Percentiles rank a stretch among this genome's conserved stretches.
phyloP scores from a whole-genome alignment of 192 early-diverging fungal genomes.

The Pecoramyces ruminantium region DNA sequence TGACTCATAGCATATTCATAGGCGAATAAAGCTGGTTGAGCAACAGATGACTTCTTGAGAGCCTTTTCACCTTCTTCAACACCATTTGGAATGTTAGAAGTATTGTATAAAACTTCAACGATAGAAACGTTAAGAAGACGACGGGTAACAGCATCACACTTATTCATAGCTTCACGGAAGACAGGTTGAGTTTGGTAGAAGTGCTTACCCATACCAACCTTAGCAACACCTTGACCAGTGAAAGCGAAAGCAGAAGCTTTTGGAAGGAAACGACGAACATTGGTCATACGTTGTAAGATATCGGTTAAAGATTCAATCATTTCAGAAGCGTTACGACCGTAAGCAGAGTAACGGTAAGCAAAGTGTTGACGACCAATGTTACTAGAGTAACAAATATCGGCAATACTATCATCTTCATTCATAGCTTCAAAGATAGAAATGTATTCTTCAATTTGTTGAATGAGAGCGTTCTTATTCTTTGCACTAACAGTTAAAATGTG shows the following conservation, averaged over 20 bases:
- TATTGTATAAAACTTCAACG: background rate
- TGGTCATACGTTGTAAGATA: background rate
- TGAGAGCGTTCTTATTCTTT: background rate
- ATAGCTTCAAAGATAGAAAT: background rate
- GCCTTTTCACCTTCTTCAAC: background rate
- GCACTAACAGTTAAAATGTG: slow-evolving; percentile 6
- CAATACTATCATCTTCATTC: background rate
- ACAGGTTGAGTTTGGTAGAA: background rate
- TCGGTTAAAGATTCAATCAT: background rate
- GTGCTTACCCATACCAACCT: background rate
- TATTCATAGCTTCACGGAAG: background rate
- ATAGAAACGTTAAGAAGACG: background rate
- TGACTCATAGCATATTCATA: slow-evolving; percentile 8
- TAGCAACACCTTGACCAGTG: background rate
- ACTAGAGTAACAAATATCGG: background rate
- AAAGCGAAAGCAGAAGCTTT: background rate
- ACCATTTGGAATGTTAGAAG: background rate
- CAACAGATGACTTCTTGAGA: background rate
- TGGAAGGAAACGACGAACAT: background rate
- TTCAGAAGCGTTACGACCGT: background rate
- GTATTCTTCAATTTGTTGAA: background rate
- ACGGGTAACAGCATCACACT: background rate
- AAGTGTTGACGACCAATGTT: background rate
- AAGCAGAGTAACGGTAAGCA: background rate
- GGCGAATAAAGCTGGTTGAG: background rate